Percentiles rank a stretch among this genome's conserved stretches.
Conservation (phyloP, 2,329 filamentous ascomycete species). For the Beauveria rudraprayagi region DNA sequence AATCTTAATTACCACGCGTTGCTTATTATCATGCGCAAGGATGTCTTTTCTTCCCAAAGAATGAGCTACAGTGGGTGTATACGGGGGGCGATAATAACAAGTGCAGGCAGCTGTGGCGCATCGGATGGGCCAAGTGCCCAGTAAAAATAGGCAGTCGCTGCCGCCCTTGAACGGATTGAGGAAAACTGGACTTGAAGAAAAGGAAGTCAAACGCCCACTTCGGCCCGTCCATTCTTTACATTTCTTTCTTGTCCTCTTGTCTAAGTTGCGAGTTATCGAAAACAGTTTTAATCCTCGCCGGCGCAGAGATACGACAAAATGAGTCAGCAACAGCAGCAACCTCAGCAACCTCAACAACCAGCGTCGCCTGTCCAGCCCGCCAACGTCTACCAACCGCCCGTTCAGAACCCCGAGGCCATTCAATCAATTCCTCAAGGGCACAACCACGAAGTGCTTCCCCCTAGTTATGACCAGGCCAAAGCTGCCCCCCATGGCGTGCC, state of each 20-base stretch:
- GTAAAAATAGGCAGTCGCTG: too few species aligned
- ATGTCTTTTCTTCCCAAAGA: background rate
- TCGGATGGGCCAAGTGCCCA: background rate
- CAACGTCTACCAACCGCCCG: constrained; percentile 7
- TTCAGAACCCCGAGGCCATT: constrained; percentile 1
- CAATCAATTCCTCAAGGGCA: background rate
- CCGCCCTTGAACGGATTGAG: background rate
- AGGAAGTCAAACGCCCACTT: background rate
- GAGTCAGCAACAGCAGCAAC: constrained; percentile 2
- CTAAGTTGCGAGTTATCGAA: background rate
- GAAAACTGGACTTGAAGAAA: background rate
- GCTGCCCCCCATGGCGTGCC: background rate
- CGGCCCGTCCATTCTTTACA: too few species aligned
- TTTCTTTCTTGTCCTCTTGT: background rate
- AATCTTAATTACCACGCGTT: background rate
- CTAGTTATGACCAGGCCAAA: constrained; percentile 10
- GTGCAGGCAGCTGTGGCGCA: background rate
- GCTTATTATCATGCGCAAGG: background rate
- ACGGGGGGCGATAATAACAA: background rate
- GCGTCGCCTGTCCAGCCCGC: background rate
- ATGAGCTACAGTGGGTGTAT: too few species aligned
- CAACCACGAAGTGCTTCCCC: constrained; percentile 4
- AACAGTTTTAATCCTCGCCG: background rate
- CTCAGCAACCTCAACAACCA: constrained; percentile 1
- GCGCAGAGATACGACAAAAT: background rate